These are phyloP conservation scores for Leishmania aethiopica DNA, from an alignment of 208 protist species.

Conservation along the genomic window DNA sequence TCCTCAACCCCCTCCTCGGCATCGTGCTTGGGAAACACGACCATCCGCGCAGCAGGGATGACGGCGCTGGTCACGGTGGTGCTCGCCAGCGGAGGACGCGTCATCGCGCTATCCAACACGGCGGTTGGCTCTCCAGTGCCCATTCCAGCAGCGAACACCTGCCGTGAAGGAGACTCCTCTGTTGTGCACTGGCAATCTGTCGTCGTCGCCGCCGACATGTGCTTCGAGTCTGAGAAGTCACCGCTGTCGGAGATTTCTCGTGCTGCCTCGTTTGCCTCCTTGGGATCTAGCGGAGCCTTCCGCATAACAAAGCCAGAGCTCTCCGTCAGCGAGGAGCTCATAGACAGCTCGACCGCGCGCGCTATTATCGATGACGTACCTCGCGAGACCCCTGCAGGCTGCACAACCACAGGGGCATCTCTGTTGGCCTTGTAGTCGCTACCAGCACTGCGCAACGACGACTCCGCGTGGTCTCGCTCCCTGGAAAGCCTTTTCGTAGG, in stretches of 20 bases:
- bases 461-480: background rate
- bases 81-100: background rate
- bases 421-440: no score
- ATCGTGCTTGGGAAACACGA: background rate
- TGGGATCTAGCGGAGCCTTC: background rate
- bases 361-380: background rate
- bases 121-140: background rate
- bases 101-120: background rate
- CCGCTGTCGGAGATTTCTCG: background rate
- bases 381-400: background rate
- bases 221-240: background rate
- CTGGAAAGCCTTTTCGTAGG: background rate
- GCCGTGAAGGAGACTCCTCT: background rate
- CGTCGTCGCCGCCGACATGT: background rate
- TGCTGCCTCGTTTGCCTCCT: background rate
- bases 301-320: constrained; percentile 13
- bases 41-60: background rate
- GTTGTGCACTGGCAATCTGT: background rate
- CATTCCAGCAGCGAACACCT: no score
- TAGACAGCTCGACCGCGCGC: background rate
- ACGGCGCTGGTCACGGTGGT: background rate
- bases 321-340: constrained; percentile 13
- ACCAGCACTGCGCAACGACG: background rate
- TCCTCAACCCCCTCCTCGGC: no score
- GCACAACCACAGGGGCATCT: background rate